phyloP scores from a whole-genome alignment of 202 grass and related monocot genomes.

The Zizania palustris region DNA sequence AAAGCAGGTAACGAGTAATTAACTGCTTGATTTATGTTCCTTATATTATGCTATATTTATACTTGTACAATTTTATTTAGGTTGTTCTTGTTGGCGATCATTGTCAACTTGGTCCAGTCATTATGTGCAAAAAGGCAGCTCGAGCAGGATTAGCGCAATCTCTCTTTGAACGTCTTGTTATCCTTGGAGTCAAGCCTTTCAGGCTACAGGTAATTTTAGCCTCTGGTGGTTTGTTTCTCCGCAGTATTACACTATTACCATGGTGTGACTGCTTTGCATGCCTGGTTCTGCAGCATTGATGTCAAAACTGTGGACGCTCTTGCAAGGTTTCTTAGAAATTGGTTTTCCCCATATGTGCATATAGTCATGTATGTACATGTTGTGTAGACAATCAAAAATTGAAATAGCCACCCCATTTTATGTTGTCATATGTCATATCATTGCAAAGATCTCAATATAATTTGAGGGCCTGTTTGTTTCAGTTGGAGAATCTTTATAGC shows the following conservation, averaged over 20 bases:
- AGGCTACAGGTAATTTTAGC: slow-evolving; percentile 78
- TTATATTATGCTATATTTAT: slow-evolving; percentile 37
- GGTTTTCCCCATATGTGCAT: background rate
- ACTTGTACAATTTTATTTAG: slow-evolving; percentile 43
- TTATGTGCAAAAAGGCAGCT: slow-evolving; percentile 99
- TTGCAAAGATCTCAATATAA: background rate
- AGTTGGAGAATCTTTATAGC: too few relatives aligned
- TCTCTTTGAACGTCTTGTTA: slow-evolving; percentile 95
- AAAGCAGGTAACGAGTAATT: slow-evolving; percentile 72
- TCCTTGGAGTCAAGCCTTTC: slow-evolving; percentile 97
- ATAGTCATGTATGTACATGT: background rate
- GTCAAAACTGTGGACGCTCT: slow-evolving; percentile 3
- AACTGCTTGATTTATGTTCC: slow-evolving; percentile 16
- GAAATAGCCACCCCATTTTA: background rate
- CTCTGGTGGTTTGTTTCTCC: background rate
- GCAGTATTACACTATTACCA: slow-evolving; percentile 11
- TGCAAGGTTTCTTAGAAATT: background rate
- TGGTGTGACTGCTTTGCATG: background rate
- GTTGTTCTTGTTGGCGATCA: slow-evolving; percentile 99
- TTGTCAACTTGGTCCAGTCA: slow-evolving; percentile 97
- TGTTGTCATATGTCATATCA: slow-evolving; percentile 4
- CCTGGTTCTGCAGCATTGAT: background rate
- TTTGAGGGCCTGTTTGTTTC: background rate
- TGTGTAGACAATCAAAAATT: background rate
- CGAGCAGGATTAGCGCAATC: slow-evolving; percentile 93